phyloP scores from a whole-genome alignment of 2,329 filamentous ascomycete genomes.

The Plenodomus biglobosus region DNA sequence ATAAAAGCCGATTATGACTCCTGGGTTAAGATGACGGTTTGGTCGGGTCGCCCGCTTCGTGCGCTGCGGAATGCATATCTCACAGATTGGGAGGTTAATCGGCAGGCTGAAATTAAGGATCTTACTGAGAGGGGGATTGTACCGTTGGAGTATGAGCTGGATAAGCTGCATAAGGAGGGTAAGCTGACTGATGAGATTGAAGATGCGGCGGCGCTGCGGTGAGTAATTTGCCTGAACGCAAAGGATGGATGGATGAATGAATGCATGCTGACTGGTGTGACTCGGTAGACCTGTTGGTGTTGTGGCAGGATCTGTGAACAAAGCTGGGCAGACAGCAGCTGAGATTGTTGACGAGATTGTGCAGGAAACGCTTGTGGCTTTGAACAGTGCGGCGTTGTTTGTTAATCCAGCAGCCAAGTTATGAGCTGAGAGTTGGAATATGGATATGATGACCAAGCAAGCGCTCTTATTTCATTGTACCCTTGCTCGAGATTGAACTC shows the following conservation, averaged over 20 bases:
- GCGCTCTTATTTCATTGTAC: too few species aligned
- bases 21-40: constrained; percentile 24
- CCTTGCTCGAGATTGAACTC: not conserved
- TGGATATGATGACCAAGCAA: not conserved
- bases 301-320: constrained; percentile 28
- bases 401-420: constrained; percentile 20
- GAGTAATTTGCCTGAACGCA: constrained; percentile 2
- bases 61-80: constrained; percentile 27
- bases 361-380: constrained; percentile 20
- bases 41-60: constrained; percentile 28
- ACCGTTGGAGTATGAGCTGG: constrained; percentile 25
- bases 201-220: constrained; percentile 27
- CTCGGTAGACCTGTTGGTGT: constrained; percentile 27
- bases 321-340: constrained; percentile 20
- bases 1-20: constrained; percentile 25
- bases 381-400: constrained; percentile 17
- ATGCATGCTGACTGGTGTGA: not conserved
- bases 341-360: constrained; percentile 33
- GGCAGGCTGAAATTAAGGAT: constrained; percentile 29
- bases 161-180: constrained; percentile 27
- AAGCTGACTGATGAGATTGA: constrained; percentile 35
- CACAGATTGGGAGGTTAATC: constrained; percentile 30
- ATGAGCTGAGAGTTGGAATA: constrained; percentile 10
- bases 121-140: constrained; percentile 24
- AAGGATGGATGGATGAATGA: too few species aligned